These are phyloP conservation scores for Passiflora organensis DNA, from an alignment of 345 rosid genomes.

Conservation along the genomic window DNA sequence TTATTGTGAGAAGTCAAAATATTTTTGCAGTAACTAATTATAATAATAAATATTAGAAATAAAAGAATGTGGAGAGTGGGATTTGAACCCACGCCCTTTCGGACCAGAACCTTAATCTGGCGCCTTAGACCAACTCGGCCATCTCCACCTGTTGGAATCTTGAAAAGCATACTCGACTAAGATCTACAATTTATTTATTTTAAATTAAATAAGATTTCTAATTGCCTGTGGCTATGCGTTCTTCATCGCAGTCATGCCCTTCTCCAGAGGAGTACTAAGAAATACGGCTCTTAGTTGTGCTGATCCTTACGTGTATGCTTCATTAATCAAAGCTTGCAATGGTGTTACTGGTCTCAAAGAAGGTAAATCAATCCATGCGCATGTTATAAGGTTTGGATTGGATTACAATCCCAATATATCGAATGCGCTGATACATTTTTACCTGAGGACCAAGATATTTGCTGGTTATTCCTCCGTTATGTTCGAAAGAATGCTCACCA, in stretches of 20 bases:
- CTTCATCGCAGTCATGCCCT: constrained; percentile 4
- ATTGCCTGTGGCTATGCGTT: neutral
- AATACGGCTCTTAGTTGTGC: neutral
- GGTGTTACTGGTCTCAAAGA: neutral
- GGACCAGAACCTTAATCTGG: constrained; percentile 99
- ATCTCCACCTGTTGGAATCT: too few species aligned
- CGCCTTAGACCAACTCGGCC: constrained; percentile 57
- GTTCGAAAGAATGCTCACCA: constrained; percentile 24
- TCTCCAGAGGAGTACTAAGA: constrained; percentile 3
- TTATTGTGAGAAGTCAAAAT: too few species aligned
- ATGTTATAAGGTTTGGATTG: constrained; percentile 17
- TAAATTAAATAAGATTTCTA: too few species aligned
- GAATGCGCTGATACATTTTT: constrained; percentile 19
- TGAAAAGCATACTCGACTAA: too few species aligned
- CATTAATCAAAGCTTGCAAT: constrained; percentile 23
- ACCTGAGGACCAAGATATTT: constrained; percentile 4
- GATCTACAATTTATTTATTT: too few species aligned
- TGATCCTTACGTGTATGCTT: constrained; percentile 18
- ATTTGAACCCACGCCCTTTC: constrained; percentile 99
- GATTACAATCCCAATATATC: constrained; percentile 4
- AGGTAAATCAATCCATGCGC: constrained; percentile 19
- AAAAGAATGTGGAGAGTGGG: constrained; percentile 98
- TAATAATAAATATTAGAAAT: too few species aligned
- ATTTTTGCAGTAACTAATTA: too few species aligned
- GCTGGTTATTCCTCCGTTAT: constrained; percentile 14